phyloP scores from a whole-genome alignment of 169 alveolate species.

The Plasmodium knowlesi region DNA sequence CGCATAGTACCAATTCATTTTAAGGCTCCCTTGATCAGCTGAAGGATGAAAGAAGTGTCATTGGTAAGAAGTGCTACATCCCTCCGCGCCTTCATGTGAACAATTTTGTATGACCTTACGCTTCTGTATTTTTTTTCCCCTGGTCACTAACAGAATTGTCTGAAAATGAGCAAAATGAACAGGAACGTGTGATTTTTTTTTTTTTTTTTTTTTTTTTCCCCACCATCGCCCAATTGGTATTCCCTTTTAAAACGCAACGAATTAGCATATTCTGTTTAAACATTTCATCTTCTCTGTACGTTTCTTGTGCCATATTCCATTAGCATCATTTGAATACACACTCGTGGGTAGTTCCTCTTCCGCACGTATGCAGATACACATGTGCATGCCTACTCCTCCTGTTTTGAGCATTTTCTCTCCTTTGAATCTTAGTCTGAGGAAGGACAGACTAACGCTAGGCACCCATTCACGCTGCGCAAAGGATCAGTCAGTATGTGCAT shows the following conservation, averaged over 20 bases:
- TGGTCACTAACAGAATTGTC: not conserved
- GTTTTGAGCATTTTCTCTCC: not conserved
- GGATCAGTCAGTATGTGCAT: not conserved
- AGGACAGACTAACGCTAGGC: not conserved
- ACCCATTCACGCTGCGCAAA: not conserved
- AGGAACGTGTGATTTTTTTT: not conserved
- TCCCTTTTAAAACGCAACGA: not conserved
- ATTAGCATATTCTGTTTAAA: not conserved
- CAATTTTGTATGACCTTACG: not conserved
- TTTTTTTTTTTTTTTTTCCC: not conserved
- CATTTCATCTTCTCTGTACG: not conserved
- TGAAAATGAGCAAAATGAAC: not conserved
- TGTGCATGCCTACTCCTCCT: not conserved
- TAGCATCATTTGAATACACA: not conserved
- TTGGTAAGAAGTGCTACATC: not conserved
- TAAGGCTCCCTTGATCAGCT: not conserved
- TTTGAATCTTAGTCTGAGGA: not conserved
- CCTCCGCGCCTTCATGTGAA: not conserved
- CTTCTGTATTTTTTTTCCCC: not conserved
- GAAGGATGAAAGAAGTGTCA: not conserved
- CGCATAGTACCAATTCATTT: not conserved
- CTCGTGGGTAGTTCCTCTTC: not conserved
- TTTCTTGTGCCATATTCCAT: not conserved
- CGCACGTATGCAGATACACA: not conserved
- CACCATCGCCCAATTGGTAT: not conserved